Evolutionary conservation across 1,284 basidiomycete genomes (phyloP).

Genomic region (Cryptococcus sp.): DNA sequence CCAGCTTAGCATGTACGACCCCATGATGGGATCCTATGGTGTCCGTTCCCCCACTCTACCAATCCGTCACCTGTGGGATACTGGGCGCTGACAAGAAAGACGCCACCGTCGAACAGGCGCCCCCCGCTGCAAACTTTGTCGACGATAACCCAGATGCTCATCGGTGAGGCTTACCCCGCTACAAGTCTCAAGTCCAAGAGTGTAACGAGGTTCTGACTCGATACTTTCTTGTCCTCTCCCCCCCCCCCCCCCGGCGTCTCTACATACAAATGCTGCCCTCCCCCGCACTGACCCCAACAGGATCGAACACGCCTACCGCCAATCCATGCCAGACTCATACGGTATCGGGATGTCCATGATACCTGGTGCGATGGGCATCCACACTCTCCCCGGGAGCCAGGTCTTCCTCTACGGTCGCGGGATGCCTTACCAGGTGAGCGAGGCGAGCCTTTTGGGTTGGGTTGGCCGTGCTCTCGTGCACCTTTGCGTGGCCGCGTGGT

Average conservation of each 20-base stretch:
- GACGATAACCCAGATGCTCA: constrained; percentile 41
- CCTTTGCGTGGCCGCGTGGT: too few species aligned
- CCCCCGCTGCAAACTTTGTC: constrained; percentile 32
- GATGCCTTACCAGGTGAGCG: constrained; percentile 23
- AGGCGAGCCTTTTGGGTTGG: too few species aligned
- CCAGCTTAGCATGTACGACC: constrained; percentile 25
- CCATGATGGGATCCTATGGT: constrained; percentile 36
- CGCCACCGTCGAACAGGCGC: constrained; percentile 22
- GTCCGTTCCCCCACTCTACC: constrained; percentile 15
- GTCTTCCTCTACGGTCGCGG: constrained; percentile 36
- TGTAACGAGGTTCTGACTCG: constrained; percentile 4
- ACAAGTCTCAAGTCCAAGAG: not conserved
- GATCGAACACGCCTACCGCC: constrained; percentile 40
- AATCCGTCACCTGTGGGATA: not conserved
- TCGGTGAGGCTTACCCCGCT: constrained; percentile 23
- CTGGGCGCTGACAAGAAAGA: not conserved
- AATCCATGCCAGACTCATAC: constrained; percentile 36
- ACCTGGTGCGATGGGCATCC: constrained; percentile 30
- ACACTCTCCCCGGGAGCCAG: constrained; percentile 32
- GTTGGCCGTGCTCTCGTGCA: too few species aligned
- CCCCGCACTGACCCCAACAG: constrained; percentile 5
- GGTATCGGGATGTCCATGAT: constrained; percentile 33
- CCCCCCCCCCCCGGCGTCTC: not conserved
- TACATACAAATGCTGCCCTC: not conserved
- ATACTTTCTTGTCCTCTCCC: not conserved